Evolutionary conservation across 495 filamentous ascomycete species (phyloP).

Genomic region (Penicillium tannophilum): DNA sequence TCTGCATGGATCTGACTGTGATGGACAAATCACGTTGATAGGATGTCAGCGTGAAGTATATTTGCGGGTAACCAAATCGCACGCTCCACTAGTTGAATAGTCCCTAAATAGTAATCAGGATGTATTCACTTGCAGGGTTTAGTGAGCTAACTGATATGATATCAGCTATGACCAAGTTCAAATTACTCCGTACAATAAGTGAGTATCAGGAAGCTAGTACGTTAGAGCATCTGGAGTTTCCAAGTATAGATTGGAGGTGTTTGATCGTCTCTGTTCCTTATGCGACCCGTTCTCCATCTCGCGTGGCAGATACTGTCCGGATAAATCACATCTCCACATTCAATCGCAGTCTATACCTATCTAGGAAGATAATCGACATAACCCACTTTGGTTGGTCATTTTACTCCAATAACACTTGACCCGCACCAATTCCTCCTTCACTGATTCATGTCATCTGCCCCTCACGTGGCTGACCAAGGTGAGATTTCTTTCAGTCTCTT

Average conservation of each 20-base stretch:
- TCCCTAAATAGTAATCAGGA: not conserved
- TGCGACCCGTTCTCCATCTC: constrained; percentile 8
- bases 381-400: not conserved
- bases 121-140: too few relatives aligned
- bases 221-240: not conserved
- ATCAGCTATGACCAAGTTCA: not conserved
- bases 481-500: too few relatives aligned
- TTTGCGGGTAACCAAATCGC: not conserved
- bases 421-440: not conserved
- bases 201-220: not conserved
- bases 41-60: not conserved
- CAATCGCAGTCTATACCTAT: constrained; percentile 1
- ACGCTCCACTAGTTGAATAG: not conserved
- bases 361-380: not conserved
- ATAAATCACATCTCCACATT: not conserved
- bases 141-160: not conserved
- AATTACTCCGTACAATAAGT: not conserved
- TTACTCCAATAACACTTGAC: not conserved
- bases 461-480: not conserved
- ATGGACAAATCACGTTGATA: not conserved
- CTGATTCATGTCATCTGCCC: not conserved
- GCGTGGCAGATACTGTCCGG: not conserved
- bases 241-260: constrained; percentile 8
- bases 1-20: constrained; percentile 3
- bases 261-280: constrained; percentile 9